Conservation (phyloP, 495 filamentous ascomycete species). For the Neurospora sublineolata region DNA sequence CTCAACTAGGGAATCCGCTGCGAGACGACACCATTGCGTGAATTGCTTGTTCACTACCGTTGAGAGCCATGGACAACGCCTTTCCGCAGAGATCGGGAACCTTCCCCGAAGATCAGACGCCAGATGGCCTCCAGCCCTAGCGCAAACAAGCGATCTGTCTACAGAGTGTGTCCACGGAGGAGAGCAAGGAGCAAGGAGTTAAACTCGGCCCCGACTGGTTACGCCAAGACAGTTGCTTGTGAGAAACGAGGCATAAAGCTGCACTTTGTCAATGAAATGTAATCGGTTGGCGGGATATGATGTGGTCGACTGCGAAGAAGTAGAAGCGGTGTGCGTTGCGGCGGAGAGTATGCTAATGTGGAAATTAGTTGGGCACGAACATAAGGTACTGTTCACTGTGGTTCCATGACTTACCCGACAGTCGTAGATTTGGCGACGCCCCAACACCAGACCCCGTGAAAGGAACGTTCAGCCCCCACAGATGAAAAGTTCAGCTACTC, state of each 20-base stretch:
- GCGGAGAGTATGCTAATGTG: background rate
- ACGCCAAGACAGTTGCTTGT: background rate
- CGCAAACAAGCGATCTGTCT: background rate
- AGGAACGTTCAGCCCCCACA: background rate
- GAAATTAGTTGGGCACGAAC: background rate
- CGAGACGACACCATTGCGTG: background rate
- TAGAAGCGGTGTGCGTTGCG: background rate
- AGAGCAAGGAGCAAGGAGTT: background rate
- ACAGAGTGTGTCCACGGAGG: background rate
- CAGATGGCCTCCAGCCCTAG: background rate
- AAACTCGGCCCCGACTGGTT: background rate
- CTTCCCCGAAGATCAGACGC: background rate
- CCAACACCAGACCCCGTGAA: background rate
- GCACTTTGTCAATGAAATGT: background rate
- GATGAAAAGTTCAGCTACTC: background rate
- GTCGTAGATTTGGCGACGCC: background rate
- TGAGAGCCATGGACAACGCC: background rate
- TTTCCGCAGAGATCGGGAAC: background rate
- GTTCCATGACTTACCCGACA: background rate
- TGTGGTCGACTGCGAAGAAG: background rate
- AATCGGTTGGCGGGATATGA: background rate
- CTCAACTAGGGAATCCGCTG: background rate
- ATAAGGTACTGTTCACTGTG: background rate
- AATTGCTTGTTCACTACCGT: background rate
- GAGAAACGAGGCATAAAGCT: background rate